phyloP scores from a whole-genome alignment of 1,284 basidiomycete species.

The Fomitopsis schrenkii region DNA sequence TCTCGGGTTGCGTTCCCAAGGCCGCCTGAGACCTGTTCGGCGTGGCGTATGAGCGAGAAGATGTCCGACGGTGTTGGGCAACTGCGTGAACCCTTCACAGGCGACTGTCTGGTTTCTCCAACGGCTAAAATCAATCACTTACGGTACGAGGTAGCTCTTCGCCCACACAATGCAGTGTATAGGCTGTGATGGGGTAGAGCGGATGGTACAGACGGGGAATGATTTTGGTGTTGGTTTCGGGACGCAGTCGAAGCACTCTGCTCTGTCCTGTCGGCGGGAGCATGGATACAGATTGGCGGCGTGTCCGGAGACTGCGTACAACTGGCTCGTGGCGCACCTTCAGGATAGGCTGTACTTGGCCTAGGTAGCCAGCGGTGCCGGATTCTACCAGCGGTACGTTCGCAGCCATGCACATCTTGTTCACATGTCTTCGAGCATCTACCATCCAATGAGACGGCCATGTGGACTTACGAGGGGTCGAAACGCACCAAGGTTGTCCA shows the following conservation, averaged over 20 bases:
- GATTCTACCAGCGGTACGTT: constrained; percentile 92
- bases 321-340: constrained; percentile 42
- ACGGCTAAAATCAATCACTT: constrained; percentile 21
- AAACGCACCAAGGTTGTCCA: constrained; percentile 87
- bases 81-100: too few species aligned
- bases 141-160: constrained; percentile 97
- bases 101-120: too few species aligned
- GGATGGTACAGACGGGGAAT: constrained; percentile 97
- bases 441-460: not conserved
- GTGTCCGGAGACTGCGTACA: not conserved
- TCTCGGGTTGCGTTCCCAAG: not conserved
- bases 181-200: constrained; percentile 94
- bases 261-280: constrained; percentile 52
- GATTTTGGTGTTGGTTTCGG: constrained; percentile 90
- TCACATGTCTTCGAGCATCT: constrained; percentile 93
- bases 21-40: too few species aligned
- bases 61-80: too few species aligned
- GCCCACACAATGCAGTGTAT: constrained; percentile 99
- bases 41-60: too few species aligned
- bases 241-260: constrained; percentile 92
- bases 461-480: not conserved
- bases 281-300: not conserved
- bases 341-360: constrained; percentile 76
- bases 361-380: constrained; percentile 94
- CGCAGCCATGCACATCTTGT: constrained; percentile 95